Percentiles rank a stretch among this genome's conserved stretches.
These are phyloP conservation scores for Porpolomopsis calyptriformis DNA, from an alignment of 768 basidiomycete species.

Conservation along the genomic window DNA sequence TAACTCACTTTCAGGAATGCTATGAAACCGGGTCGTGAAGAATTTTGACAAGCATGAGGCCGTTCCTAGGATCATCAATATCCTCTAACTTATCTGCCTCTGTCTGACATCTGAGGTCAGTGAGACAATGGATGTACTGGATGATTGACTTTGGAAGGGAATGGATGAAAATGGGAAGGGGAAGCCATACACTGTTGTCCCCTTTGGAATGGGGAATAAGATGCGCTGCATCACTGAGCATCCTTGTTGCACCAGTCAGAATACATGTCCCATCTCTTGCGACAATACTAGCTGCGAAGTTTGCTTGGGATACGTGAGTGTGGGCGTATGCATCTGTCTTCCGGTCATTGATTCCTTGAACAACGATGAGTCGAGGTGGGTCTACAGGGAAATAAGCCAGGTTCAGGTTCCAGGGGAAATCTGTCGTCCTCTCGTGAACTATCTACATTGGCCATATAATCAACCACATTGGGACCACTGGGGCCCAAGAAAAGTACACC, in stretches of 20 bases:
- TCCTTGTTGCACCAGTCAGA: neutral
- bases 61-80: conserved; percentile 2
- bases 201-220: conserved; percentile 4
- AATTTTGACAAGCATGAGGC: neutral
- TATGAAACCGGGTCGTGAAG: neutral
- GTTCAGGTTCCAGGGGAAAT: conserved; percentile 3
- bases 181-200: neutral
- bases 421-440: conserved; percentile 5
- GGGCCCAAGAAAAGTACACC: conserved; percentile 4
- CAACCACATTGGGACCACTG: conserved; percentile 10
- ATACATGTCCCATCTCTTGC: conserved; percentile 2
- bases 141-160: neutral
- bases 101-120: neutral
- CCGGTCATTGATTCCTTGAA: conserved; percentile 6
- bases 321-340: conserved; percentile 1
- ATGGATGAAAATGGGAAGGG: neutral
- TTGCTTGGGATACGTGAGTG: neutral
- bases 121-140: conserved; percentile 3
- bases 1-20: conserved; percentile 4
- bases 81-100: neutral
- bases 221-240: conserved; percentile 1
- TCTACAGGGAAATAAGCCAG: conserved; percentile 4
- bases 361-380: conserved; percentile 8
- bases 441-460: conserved; percentile 8
- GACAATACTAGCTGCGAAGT: conserved; percentile 1